Base-by-base conservation (phyloP, 139 green algal genomes). In the Closterium sp. region DNA sequence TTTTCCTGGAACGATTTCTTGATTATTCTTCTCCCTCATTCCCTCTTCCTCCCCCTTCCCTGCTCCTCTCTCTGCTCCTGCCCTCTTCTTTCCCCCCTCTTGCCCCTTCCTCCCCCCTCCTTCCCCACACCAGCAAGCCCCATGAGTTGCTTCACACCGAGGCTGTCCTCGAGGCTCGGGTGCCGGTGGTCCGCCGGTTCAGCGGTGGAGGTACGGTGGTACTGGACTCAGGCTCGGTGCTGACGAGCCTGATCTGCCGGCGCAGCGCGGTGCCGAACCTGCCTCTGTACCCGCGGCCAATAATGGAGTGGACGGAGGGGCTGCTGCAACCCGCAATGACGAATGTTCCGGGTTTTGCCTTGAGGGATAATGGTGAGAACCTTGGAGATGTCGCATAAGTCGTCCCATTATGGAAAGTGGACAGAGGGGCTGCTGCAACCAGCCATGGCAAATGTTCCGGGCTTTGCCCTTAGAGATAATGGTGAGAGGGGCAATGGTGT, bases 131-230 rank as follows among this genome's bases (percentile, higher is more conserved):
- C 91, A 98, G 97, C 73, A 98, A 98, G 94, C 92, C 96, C 9
- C 89, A 96, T 5, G 94, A 98, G 45, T 93, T 98, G 62, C 94
- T 99, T 11, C 85, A 99, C 87, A 28, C 96, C 24, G 50, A 92
- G 0, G 62, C 93, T 73, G 97, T 96, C 1, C 70, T 91, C 2
- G n/a, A 94, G 13, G 70, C 86, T 10, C 89, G 92, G 3, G 92
- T 98, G 0, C 94, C 94, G 70, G 91, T 98, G 31, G 96, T 99
- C 88, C 96, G 96, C 70, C 95, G 98, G 1, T 99, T 99, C 94
- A 98, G 96, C 3, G 98, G 98, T 0, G 98, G 98, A 2, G 98
- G 98, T n/a, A 99, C 98, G 70, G 98, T 99, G 6, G 96, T 99
- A 0, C 96, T 99, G 17, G 98, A 99, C 89, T 2, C 90, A 0